phyloP scores from a whole-genome alignment of 2,329 filamentous ascomycete species.

The Cyanodermella asteris region DNA sequence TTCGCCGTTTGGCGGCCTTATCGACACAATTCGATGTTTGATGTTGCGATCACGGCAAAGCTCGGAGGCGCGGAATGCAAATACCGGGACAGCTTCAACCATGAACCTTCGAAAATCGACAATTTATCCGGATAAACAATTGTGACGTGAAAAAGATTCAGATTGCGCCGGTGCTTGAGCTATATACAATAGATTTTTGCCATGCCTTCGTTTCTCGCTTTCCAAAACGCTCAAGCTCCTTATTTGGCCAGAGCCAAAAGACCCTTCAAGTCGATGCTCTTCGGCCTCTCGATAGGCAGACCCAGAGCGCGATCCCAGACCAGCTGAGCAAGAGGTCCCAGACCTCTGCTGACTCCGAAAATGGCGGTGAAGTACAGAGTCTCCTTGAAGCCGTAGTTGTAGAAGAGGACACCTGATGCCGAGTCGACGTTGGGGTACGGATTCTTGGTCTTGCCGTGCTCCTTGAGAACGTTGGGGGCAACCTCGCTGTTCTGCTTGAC shows the following conservation, averaged over 20 bases:
- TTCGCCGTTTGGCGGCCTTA: too few species aligned
- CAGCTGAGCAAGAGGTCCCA: constrained; percentile 81
- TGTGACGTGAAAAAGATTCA: too few species aligned
- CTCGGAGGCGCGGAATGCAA: too few species aligned
- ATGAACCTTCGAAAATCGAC: too few species aligned
- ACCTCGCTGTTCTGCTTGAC: constrained; percentile 86
- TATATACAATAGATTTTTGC: too few species aligned
- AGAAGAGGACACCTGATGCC: constrained; percentile 80
- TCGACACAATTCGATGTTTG: too few species aligned
- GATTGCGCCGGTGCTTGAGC: too few species aligned
- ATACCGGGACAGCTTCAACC: too few species aligned
- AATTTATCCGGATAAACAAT: too few species aligned
- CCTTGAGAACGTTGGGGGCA: constrained; percentile 68
- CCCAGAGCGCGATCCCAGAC: constrained; percentile 92
- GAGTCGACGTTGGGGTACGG: constrained; percentile 95
- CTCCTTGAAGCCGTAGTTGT: constrained; percentile 95
- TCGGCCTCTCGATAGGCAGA: constrained; percentile 87
- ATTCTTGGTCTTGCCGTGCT: constrained; percentile 98
- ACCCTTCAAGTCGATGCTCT: constrained; percentile 86
- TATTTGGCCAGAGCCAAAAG: constrained; percentile 51
- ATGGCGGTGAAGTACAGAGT: constrained; percentile 77
- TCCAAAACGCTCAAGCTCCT: constrained; percentile 3
- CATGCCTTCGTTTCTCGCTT: neutral
- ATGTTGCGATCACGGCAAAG: too few species aligned
- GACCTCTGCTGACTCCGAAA: constrained; percentile 42